phyloP scores from a whole-genome alignment of 1,139 yeast species.

The Zygoascus sp. region DNA sequence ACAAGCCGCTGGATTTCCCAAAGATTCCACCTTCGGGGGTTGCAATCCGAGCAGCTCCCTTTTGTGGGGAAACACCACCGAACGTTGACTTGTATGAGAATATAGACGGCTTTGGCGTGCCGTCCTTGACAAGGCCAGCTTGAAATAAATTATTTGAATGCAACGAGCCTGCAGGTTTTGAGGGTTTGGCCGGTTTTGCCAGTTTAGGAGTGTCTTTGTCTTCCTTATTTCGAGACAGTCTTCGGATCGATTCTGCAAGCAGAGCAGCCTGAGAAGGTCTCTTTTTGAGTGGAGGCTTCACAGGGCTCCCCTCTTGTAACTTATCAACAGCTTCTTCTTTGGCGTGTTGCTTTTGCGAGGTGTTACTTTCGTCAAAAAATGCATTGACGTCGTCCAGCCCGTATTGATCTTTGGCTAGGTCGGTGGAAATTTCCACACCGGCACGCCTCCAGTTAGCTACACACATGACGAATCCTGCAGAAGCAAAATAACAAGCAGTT shows the following conservation, averaged over 20 bases:
- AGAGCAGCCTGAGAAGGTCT: background rate
- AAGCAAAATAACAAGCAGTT: background rate
- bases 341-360: background rate
- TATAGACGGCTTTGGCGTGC: background rate
- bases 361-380: constrained; percentile 47
- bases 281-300: background rate
- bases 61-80: background rate
- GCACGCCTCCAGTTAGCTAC: constrained; percentile 30
- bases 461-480: background rate
- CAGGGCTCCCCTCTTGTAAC: background rate
- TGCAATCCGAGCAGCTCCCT: background rate
- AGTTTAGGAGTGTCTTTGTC: background rate
- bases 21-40: background rate
- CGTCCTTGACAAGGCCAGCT: background rate
- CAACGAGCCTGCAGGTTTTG: too few relatives aligned
- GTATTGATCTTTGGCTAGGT: constrained; percentile 56
- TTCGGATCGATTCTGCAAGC: background rate
- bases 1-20: background rate
- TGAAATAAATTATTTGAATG: too few relatives aligned
- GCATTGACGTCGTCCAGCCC: constrained; percentile 80
- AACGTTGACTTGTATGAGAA: background rate
- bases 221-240: background rate
- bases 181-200: too few relatives aligned
- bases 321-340: background rate
- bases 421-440: constrained; percentile 49